Evolutionary conservation across 345 rosid species (phyloP), one percentile per base, ranked within the genome.

Genomic region (Euphorbia peplus): DNA sequence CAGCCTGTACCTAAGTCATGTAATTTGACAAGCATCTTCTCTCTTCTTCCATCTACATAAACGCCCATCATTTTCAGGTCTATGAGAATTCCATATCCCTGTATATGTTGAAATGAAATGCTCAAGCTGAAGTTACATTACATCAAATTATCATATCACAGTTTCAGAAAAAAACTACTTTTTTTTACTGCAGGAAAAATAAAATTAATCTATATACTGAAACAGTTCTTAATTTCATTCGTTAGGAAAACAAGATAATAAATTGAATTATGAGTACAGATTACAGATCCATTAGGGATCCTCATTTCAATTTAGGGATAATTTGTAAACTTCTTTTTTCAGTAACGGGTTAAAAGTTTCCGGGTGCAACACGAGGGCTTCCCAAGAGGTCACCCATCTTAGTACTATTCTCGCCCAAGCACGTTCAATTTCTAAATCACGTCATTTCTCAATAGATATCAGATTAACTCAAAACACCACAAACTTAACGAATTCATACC

Each of bases 1-100:
- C 73, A n/a, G 16, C 56, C 62, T 74, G 78, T 25, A 74, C 70
- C 28, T 29, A 7, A 7, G 61, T 61, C 73, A 68, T 57, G 55
- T 74, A 74, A 47, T 62, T 47, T 18, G 60, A 2, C 52, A 48
- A 47, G 60, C 69, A 50, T 44, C 73, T 74, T 35, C 67, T 53
- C 7, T 29, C 61, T 12, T 60, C 72, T 21, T 61, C 57, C 19
- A 60, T 54, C 77, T 73, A 41, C 26, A 44, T 37, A 66, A 48
- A 30, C 51, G n/a, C 59, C 22, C 55, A 51, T 22, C 42, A 62
- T n/a, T n/a, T n/a, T n/a, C 56, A 26, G 39, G 28, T 37, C 50
- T 18, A 60, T 39, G 44, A 59, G 64, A 30, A 59, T 60, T 18
- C 48, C 64, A 60, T n/a, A n/a, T 60, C n/a, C 63, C 35, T 28